Base-by-base conservation (phyloP, 331 rosid species). In the Quercus lobata region DNA sequence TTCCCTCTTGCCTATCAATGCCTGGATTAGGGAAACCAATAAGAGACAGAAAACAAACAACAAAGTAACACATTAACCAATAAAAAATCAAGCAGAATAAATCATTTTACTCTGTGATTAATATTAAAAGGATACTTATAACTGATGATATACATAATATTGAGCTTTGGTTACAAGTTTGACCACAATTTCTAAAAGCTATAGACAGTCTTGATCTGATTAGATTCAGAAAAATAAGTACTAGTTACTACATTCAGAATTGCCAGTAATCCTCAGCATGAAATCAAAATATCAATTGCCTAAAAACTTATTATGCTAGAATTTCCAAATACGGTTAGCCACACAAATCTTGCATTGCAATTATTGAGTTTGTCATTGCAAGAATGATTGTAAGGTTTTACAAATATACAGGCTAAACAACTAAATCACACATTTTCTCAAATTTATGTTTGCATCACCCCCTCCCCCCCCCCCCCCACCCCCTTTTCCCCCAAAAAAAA, bases 11-110 rank as follows among this genome's bases (percentile, higher is more conserved):
- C 80, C 80, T 84, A 66, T 80, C 84, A 80, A 79, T 44, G 22
- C 90, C 97, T 92, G 80, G 57, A 79, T 34, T 44, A 78, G 60
- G 25, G 82, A 72, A 72, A 79, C 77, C 46, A 69, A 79, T 27
- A 76, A 63, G 80, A 65, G 61, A 52, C 85, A 73, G 25, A 70
- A 71, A 5, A 41, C 17, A 71, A 34, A 22, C 18, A 46, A 76
- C 30, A 62, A 35, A 53, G 60, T 62, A 57, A 27, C 74, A 62
- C 30, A 19, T 53, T 71, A 53, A 72, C 81, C 21, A 69, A 60
- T 25, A 72, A 70, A 44, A 54, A 69, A 84, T 76, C 35, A 57
- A 79, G 46, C 55, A 62, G 32, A 46, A 75, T 54, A 53, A 54
- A 53, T 32, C 71, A 65, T n/a, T 30, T 32, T 32, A 61, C 68